Evolutionary conservation across 208 protist species (phyloP).

Genomic region (Acanthamoeba lenticulata): DNA sequence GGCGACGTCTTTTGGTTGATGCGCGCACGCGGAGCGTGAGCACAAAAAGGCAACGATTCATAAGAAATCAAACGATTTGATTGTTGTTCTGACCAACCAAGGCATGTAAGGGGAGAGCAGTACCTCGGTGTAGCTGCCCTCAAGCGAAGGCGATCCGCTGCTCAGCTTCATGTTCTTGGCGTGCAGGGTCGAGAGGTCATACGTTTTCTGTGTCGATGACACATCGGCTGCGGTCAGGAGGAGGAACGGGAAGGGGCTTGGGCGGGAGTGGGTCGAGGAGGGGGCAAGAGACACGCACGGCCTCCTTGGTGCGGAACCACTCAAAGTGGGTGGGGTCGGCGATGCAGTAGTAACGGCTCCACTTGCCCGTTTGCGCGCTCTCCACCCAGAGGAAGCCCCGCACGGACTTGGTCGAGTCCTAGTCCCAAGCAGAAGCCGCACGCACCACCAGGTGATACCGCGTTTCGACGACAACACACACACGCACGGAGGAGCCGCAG

Average conservation of each 20-base stretch:
- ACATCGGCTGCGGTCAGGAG: not conserved
- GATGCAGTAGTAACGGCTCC: conserved; percentile 49
- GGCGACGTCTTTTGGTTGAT: not conserved
- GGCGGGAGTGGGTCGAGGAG: not conserved
- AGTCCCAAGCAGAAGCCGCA: not conserved
- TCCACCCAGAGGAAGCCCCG: conserved; percentile 56
- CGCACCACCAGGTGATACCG: no score
- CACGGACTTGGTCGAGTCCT: conserved; percentile 49
- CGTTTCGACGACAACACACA: no score
- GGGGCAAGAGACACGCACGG: not conserved
- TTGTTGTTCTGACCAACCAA: no score
- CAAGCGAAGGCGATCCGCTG: not conserved
- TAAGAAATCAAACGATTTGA: no score
- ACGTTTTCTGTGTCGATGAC: conserved; percentile 52
- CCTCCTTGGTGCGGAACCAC: conserved; percentile 24
- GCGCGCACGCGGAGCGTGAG: not conserved
- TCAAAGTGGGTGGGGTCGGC: conserved; percentile 47
- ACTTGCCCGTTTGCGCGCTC: conserved; percentile 33
- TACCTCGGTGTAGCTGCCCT: conserved; percentile 11
- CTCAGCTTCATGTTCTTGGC: conserved; percentile 55
- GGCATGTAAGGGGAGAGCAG: not conserved
- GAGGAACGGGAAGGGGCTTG: no score
- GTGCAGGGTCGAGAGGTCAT: not conserved
- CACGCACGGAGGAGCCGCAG: no score
- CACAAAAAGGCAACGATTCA: no score